Percentiles rank a stretch among this genome's conserved stretches.
Conservation (phyloP, 2,329 filamentous ascomycete species). For the Colletotrichum musae region DNA sequence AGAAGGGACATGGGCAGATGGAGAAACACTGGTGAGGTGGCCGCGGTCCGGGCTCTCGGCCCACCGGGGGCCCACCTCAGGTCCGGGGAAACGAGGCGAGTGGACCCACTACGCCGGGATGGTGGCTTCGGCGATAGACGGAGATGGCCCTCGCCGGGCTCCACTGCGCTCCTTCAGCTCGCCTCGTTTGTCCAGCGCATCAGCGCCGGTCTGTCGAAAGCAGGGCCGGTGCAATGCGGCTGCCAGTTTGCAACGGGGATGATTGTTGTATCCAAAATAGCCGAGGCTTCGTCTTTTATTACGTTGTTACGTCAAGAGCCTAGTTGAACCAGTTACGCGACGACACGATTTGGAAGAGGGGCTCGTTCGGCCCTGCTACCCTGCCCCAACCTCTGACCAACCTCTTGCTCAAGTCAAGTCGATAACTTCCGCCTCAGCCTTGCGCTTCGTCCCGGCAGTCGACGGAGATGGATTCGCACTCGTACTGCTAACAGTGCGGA, state of each 20-base stretch:
- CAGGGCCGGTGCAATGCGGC: no score
- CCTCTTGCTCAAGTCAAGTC: conserved; percentile 20
- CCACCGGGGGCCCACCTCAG: background rate
- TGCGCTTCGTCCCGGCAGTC: conserved; percentile 14
- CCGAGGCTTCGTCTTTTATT: no score
- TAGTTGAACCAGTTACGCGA: no score
- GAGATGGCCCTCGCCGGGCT: background rate
- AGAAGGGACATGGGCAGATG: background rate
- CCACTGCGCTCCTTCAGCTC: no score
- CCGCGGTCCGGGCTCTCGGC: background rate
- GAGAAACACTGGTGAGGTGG: background rate
- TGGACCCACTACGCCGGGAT: background rate
- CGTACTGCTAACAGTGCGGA: background rate
- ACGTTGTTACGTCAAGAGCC: no score
- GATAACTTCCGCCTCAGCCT: conserved; percentile 32
- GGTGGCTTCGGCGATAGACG: background rate
- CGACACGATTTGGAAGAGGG: no score
- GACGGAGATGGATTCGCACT: background rate
- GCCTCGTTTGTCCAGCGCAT: no score
- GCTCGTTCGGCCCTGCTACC: no score
- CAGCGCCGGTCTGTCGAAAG: no score
- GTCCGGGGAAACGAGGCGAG: background rate
- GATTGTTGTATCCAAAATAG: no score
- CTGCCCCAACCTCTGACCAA: no score
- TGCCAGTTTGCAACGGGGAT: no score